Conservation (phyloP, 2,329 filamentous ascomycete species). For the Corynespora cassiicola region DNA sequence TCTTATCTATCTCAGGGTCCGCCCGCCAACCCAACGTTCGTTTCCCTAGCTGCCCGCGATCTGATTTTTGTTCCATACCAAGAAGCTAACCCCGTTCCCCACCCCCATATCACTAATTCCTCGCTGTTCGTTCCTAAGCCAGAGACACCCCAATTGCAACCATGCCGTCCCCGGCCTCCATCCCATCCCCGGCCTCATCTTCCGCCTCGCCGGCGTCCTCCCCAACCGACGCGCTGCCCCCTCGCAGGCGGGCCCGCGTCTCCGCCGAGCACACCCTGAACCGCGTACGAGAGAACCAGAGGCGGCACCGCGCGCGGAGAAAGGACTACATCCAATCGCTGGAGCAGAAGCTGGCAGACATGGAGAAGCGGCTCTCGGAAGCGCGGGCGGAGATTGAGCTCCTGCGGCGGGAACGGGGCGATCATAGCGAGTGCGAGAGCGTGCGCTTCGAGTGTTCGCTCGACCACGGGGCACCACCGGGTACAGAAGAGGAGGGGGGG, state of each 20-base stretch:
- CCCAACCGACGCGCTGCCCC: background rate
- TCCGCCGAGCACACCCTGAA: slow-evolving; percentile 44
- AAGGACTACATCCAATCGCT: slow-evolving; percentile 50
- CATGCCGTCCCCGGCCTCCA: too few relatives aligned
- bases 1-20: too few relatives aligned
- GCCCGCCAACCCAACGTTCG: too few relatives aligned
- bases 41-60: too few relatives aligned
- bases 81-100: too few relatives aligned
- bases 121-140: too few relatives aligned
- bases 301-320: slow-evolving; percentile 56
- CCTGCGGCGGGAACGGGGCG: slow-evolving; percentile 28
- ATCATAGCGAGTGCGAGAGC: too few relatives aligned
- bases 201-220: too few relatives aligned
- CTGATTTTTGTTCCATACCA: too few relatives aligned
- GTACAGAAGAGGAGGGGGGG: slow-evolving; percentile 1
- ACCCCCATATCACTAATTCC: too few relatives aligned
- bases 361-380: slow-evolving; percentile 30
- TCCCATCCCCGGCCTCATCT: too few relatives aligned
- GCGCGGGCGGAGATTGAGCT: slow-evolving; percentile 32
- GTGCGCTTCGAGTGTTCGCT: background rate
- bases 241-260: slow-evolving; percentile 25
- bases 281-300: slow-evolving; percentile 60
- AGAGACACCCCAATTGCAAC: too few relatives aligned
- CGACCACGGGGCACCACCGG: background rate
- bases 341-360: slow-evolving; percentile 41